phyloP scores from a whole-genome alignment of 2,329 filamentous ascomycete genomes.

The Ophiostoma fasciatum region DNA sequence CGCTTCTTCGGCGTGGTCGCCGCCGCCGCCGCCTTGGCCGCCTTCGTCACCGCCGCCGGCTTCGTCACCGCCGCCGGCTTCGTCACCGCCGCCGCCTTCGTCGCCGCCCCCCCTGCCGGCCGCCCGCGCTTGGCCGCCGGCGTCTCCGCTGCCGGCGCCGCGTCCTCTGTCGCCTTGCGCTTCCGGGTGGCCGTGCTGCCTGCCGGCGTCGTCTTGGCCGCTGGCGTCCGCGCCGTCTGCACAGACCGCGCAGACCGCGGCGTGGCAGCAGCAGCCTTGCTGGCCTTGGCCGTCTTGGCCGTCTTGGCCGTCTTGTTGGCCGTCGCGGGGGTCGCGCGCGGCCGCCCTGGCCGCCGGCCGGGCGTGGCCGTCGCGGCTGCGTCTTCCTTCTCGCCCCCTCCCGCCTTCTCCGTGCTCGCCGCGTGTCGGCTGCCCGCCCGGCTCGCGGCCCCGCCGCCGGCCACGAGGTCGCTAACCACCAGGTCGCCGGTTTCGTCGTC shows the following conservation, averaged over 20 bases:
- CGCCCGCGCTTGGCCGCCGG: constrained; percentile 10
- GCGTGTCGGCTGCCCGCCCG: too few species aligned
- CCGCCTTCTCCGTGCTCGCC: too few species aligned
- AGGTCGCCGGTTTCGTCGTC: constrained; percentile 1
- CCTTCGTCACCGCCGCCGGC: not conserved
- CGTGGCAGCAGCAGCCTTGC: not conserved
- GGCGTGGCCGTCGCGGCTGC: too few species aligned
- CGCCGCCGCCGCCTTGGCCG: not conserved
- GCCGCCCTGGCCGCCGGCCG: too few species aligned
- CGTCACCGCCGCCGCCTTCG: too few species aligned
- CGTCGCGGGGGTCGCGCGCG: too few species aligned
- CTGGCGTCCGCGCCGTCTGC: too few species aligned
- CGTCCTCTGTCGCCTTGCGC: constrained; percentile 14
- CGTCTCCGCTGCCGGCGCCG: constrained; percentile 5
- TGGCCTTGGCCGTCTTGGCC: too few species aligned
- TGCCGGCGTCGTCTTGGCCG: not conserved
- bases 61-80: not conserved
- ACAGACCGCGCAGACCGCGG: constrained; percentile 5
- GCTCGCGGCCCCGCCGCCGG: too few species aligned
- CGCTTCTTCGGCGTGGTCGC: not conserved
- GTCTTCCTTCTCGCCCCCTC: too few species aligned
- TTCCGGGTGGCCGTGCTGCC: constrained; percentile 9
- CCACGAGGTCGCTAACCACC: constrained; percentile 4
- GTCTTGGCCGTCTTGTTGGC: too few species aligned
- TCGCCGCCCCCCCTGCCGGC: not conserved